Base-by-base conservation (phyloP, 1,284 basidiomycete species). In the Trichosporon sp. region DNA sequence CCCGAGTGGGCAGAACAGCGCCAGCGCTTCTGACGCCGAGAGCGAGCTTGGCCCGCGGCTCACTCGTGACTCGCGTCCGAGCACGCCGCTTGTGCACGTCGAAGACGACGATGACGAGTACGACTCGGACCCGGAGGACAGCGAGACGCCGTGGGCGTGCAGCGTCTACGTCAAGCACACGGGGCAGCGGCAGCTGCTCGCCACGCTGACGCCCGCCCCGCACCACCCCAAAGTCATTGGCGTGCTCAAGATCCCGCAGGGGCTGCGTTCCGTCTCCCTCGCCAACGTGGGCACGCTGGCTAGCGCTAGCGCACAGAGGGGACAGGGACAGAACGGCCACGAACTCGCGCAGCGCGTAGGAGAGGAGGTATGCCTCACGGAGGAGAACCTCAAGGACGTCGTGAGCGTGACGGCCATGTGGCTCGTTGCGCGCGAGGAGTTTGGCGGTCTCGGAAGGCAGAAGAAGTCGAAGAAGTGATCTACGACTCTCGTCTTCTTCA, bases 161-260 rank as follows among this genome's bases (percentile, higher is more conserved):
- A 79, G 84, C 11, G 82, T 87, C 1, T 84, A 85, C 65, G 78
- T 83, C 38, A 80, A 80, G 73, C 75, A 74, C 21, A 82, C 79
- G 21, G 78, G 77, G 4, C 74, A 79, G 38, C 70, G 78, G 19
- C 78, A 80, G 66, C 70, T 80, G 21, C 76, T 87, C 11, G 94
- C 90, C 11, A 93, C 91, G 32, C 87, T 97, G 43, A 90, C 90
- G 8, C 96, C 96, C 5, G 95, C 95, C 1, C 96, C 95, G 16
- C 94, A 98, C 82, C 96, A 98, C 83, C 96, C 96, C 6, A 95
- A 96, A 81, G 91, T 98, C 19, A 91, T 98, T 37, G 92, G 91
- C 43, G 90, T 95, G 84, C 88, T 98, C 71, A 92, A 94, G 80
- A 89, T 97, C 66, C 94, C 95, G 8, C 93, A 91, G 82, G 91